Evolutionary conservation across 805 yeast species (phyloP), one percentile per base, ranked within the genome.

Genomic region (Isabelozyma pseudorhagii): DNA sequence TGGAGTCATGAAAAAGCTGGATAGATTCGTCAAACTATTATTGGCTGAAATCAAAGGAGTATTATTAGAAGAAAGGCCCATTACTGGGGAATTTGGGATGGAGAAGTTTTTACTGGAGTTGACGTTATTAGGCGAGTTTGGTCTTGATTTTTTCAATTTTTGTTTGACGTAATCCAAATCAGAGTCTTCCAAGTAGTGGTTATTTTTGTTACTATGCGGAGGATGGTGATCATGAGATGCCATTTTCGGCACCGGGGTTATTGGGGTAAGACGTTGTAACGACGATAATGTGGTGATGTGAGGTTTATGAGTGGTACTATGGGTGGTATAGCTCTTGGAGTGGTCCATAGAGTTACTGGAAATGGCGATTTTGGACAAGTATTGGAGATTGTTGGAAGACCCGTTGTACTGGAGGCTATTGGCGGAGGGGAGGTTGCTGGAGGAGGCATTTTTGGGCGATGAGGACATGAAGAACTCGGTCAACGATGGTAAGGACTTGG

Each of bases 251-350:
- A 38, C 40, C 36, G 58, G 48, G 38, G 74, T 62, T 27, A 82
- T 59, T 7, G 86, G 87, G 0, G 87, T 83, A 85, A 83, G 80
- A 59, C 84, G 72, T 60, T 83, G 87, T 47, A 84, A 63, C 3
- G 87, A 77, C 44, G 75, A 67, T 41, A 75, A 63, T 5, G 79
- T 65, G 57, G 61, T 70, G 42, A 73, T 55, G 4, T 50, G 66
- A 50, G 48, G 44, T 45, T 55, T 52, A 53, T 43, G 49, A 40
- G 54, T 49, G 41, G 55, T 54, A 17, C 58, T 41, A 34, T 55
- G 45, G 14, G 56, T 54, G 17, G 58, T 54, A 28, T 52, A 54
- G 46, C 59, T 58, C 31, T 52, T 49, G 2, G 55, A 50, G 13
- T 40, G 34, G 28, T 45, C 39, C 17, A 31, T 31, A 4, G 36